Base-by-base conservation (phyloP, 495 filamentous ascomycete genomes). In the Delitschia confertaspora region DNA sequence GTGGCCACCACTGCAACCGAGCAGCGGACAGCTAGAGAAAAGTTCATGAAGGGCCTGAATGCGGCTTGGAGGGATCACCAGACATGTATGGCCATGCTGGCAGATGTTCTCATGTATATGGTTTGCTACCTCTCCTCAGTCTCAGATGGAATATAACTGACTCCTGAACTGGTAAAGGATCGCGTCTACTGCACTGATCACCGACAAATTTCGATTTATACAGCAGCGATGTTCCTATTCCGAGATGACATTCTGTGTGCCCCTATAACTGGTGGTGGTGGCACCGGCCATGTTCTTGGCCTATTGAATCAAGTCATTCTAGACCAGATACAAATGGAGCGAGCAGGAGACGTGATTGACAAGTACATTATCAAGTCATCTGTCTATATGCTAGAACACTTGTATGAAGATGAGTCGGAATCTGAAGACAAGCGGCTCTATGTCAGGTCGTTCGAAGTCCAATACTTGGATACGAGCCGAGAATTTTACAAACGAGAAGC, bases 51-150 rank as follows among this genome's bases (percentile, higher is more conserved):
- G 29, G 82, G 75, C 1, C 57, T 96, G 13, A 84, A 82, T 58
- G 66, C 71, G 29, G 76, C 79, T 3, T 99, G 86, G 84, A 78
- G 85, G 48, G 82, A 91, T 41, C 89, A 99, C 57, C 85, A 85
- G 57, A 69, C 84, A 11, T 85, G 82, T 41, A 94, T 95, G 88
- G 85, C 85, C 51, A 96, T 99, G 93, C 80, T 85, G 31, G 91
- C 89, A 8, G 93, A 99, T 60, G 85, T 99, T 23, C 64, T 96
- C 25, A 95, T 99, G 88, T 99, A 99, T 53, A 88, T 99, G 74
- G 81, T 85, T 78, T 55, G 18, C 10, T 30, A 33, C 21, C 17
- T 20, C 22, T 41, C n/a, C 6, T 19, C 9, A 23, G 19, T 17
- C 25, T n/a, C 20, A 33, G 29, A 8, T 13, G 20, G 24, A 21